Evolutionary conservation across 345 rosid genomes (phyloP), one percentile per base, ranked within the genome.

Genomic region (Pelargonium nanum): DNA sequence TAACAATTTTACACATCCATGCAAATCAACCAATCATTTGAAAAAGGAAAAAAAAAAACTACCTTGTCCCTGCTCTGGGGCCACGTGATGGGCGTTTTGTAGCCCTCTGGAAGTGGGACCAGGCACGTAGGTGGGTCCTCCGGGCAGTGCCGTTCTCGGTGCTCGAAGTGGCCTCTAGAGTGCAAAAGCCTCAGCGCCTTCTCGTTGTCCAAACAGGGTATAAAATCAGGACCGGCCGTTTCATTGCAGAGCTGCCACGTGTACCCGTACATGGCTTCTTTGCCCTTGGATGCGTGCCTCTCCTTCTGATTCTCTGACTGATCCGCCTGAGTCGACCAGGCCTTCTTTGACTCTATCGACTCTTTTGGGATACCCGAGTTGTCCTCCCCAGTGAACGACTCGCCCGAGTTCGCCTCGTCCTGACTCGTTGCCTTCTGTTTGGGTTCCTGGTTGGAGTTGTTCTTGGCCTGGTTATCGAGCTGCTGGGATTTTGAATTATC

Each of bases 141-240:
- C 6, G 99, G 97, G 56, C 99, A 93, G 75, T 93, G 99, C 64
- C 99, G 80, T 73, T 93, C 99, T 26, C 99, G 72, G 51, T 93
- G 99, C 74, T 89, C 81, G 32, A 80, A 93, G 54, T 93, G 97
- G 58, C 58, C 65, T 30, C 89, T 87, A 20, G 70, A 61, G 1
- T n/a, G 74, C 17, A 93, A 63, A 63, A 81, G 66, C 54, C 1
- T 78, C 25, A 93, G 20, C 6, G 96, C 96, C 77, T 79, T 76
- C 79, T 80, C 83, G 26, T 93, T 93, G 67, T 93, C 97, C 78
- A 93, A 68, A 68, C 99, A 93, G 19, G 99, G 99, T 57, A 93
- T 93, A 60, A 84, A 93, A 75, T 93, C 99, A 65, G 84, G 22
- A 55, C 94, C 94, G 2, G 92, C 74, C 1, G 96, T 89, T 24